phyloP scores from a whole-genome alignment of 352 stramenopile species.

The Poterioochromonas sp. region DNA sequence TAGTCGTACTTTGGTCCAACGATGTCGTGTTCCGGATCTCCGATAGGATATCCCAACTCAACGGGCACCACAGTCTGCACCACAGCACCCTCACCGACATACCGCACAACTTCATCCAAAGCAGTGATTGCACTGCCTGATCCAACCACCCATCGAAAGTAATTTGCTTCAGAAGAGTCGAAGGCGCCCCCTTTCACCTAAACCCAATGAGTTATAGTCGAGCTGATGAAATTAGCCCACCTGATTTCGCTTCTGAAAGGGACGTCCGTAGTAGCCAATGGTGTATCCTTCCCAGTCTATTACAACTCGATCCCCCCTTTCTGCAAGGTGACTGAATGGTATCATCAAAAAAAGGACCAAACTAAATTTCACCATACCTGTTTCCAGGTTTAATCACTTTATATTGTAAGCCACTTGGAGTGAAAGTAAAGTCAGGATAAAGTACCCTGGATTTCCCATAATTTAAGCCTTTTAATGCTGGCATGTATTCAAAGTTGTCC shows the following conservation, averaged over 20 bases:
- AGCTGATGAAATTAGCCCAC: background rate
- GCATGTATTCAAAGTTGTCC: conserved; percentile 35
- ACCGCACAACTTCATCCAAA: conserved; percentile 42
- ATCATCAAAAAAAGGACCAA: conserved; percentile 1
- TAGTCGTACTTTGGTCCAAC: conserved; percentile 43
- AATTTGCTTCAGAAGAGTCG: conserved; percentile 39
- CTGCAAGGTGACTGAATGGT: background rate
- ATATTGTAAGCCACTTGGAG: conserved; percentile 44
- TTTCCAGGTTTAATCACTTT: conserved; percentile 47
- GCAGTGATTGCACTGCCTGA: conserved; percentile 37
- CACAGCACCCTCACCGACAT: conserved; percentile 43
- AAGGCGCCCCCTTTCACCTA: conserved; percentile 44
- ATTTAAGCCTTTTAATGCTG: conserved; percentile 33
- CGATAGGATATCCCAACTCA: conserved; percentile 41
- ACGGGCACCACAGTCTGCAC: conserved; percentile 36
- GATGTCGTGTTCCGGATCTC: conserved; percentile 40
- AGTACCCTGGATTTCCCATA: conserved; percentile 35
- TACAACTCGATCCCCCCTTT: conserved; percentile 44
- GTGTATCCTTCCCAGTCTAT: conserved; percentile 51
- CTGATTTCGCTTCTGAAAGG: conserved; percentile 41
- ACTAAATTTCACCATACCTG: background rate
- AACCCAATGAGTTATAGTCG: too few species aligned
- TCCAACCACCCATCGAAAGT: conserved; percentile 42
- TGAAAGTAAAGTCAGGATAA: conserved; percentile 40
- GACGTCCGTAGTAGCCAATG: conserved; percentile 45